Conservation (phyloP, 108 stramenopile genomes). For the Skeletonema potamos region DNA sequence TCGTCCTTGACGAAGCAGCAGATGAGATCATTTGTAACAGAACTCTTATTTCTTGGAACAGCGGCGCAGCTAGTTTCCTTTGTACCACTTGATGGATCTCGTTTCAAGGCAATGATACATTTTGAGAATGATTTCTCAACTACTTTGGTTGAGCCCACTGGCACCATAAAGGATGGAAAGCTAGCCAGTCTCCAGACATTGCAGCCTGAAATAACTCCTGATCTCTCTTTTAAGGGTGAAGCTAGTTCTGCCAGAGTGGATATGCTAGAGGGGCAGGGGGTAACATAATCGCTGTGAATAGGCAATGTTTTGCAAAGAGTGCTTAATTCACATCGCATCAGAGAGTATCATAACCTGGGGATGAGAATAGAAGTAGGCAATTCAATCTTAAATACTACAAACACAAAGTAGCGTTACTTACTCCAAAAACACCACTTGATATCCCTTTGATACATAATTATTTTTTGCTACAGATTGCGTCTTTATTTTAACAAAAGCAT, state of each 20-base stretch:
- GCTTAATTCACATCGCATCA: no score
- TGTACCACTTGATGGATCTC: not conserved
- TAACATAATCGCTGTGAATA: no score
- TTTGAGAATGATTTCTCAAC: no score
- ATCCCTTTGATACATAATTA: no score
- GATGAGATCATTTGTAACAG: not conserved
- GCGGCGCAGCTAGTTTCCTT: not conserved
- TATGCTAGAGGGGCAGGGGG: not conserved
- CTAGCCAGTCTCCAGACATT: not conserved
- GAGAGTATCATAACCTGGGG: no score
- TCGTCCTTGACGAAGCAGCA: not conserved
- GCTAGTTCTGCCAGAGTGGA: not conserved
- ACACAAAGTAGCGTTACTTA: no score
- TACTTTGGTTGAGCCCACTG: not conserved
- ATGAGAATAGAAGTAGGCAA: no score
- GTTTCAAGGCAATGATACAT: no score
- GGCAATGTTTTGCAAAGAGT: no score
- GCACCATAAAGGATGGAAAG: not conserved
- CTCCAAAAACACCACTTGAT: no score
- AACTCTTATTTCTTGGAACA: not conserved
- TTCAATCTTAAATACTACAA: no score
- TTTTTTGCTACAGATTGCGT: not conserved
- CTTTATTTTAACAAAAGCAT: not conserved
- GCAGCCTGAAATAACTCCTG: no score
- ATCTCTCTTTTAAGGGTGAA: not conserved